Evolutionary conservation across 2,329 filamentous ascomycete genomes (phyloP).

Genomic region (Sarocladium brachiariae): DNA sequence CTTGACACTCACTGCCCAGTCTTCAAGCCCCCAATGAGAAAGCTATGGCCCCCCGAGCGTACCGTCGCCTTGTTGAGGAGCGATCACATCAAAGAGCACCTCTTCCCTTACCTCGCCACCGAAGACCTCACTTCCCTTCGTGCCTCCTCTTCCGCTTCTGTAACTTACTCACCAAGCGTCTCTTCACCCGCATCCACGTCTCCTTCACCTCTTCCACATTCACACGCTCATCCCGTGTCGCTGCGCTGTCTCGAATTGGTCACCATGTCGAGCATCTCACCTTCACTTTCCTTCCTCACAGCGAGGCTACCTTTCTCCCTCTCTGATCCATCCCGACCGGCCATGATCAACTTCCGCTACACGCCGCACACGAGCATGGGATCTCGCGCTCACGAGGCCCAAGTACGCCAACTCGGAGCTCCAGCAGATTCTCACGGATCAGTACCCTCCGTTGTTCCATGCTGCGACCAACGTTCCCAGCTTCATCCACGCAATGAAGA

Average conservation of each 20-base stretch:
- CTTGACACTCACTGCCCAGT: too few species aligned
- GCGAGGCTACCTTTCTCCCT: conserved; percentile 71
- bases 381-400: conserved; percentile 53
- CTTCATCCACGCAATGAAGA: conserved; percentile 68
- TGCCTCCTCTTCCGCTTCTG: conserved; percentile 64
- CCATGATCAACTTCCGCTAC: conserved; percentile 72
- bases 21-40: conserved; percentile 1
- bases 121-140: conserved; percentile 54
- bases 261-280: conserved; percentile 71
- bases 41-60: conserved; percentile 42
- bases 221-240: conserved; percentile 64
- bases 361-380: conserved; percentile 65
- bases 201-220: conserved; percentile 71
- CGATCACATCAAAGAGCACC: conserved; percentile 39
- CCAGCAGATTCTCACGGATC: conserved; percentile 73
- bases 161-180: conserved; percentile 59
- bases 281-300: conserved; percentile 72
- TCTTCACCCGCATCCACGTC: conserved; percentile 63
- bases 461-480: conserved; percentile 81
- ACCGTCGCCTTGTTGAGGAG: conserved; percentile 52
- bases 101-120: conserved; percentile 43
- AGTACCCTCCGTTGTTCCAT: conserved; percentile 85
- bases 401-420: conserved; percentile 77
- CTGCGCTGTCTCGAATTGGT: conserved; percentile 70
- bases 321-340: conserved; percentile 76